Percentiles rank a stretch among this genome's conserved stretches.
These are phyloP conservation scores for Conringia planisiliqua DNA, from an alignment of 345 rosid genomes.

Conservation along the genomic window DNA sequence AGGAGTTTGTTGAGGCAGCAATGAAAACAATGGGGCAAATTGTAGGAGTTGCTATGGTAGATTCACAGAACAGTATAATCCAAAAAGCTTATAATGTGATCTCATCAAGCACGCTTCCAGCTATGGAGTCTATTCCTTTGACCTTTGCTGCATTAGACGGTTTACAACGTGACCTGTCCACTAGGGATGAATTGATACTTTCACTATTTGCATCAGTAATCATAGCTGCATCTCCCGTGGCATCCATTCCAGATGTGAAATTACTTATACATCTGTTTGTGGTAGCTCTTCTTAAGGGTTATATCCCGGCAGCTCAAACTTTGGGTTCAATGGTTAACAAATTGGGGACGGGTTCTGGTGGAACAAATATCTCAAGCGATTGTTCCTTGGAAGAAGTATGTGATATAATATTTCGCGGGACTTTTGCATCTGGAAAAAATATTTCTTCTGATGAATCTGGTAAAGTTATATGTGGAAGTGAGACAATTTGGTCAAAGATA, in stretches of 20 bases:
- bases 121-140: conserved; percentile 38
- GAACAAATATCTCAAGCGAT: conserved; percentile 28
- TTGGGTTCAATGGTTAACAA: conserved; percentile 87
- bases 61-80: conserved; percentile 61
- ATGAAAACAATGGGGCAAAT: conserved; percentile 61
- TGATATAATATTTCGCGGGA: conserved; percentile 48
- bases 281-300: conserved; percentile 51
- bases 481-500: conserved; percentile 33
- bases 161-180: conserved; percentile 39
- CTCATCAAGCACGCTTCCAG: conserved; percentile 46
- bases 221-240: conserved; percentile 61
- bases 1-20: conserved; percentile 72
- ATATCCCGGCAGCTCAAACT: conserved; percentile 72
- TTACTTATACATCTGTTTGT: conserved; percentile 41
- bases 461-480: conserved; percentile 30
- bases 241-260: conserved; percentile 60
- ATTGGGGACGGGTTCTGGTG: conserved; percentile 40
- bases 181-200: conserved; percentile 62
- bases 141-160: conserved; percentile 36
- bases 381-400: conserved; percentile 69
- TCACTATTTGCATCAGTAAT: conserved; percentile 73
- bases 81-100: conserved; percentile 57
- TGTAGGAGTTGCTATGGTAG: conserved; percentile 62
- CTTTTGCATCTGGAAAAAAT: conserved; percentile 15
- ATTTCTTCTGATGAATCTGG: conserved; percentile 28